A percentile compares a stretch with the other conserved stretches of the same genome.
Evolutionary conservation across 1,139 yeast genomes (phyloP).

Genomic region (Blastobotrys aristatus): DNA sequence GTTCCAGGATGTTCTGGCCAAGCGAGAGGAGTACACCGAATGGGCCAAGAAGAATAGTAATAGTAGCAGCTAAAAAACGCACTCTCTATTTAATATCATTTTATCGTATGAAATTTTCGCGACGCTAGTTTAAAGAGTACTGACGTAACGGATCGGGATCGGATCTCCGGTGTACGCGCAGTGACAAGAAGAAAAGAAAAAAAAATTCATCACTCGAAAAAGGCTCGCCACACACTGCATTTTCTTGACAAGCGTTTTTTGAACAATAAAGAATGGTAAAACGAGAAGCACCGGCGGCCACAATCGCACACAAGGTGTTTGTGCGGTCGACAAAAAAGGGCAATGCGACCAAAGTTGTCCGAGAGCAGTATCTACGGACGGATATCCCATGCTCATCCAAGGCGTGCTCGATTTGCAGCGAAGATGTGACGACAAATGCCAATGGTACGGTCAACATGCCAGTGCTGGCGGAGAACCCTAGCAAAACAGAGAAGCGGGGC

Average conservation of each 20-base stretch:
- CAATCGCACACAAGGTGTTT: constrained; percentile 71
- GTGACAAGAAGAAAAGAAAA: too few species aligned
- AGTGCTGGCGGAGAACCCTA: constrained; percentile 44
- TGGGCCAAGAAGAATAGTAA: constrained; percentile 23
- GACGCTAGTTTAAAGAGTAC: not conserved
- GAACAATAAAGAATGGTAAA: too few species aligned
- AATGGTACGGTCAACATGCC: constrained; percentile 41
- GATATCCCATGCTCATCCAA: constrained; percentile 89
- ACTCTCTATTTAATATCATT: too few species aligned
- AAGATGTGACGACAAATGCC: constrained; percentile 38
- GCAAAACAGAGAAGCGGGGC: constrained; percentile 51
- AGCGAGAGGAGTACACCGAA: constrained; percentile 28
- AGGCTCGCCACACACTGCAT: too few species aligned
- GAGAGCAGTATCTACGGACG: constrained; percentile 87
- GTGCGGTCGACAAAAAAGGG: constrained; percentile 75
- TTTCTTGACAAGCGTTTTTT: too few species aligned
- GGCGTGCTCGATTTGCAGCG: constrained; percentile 56
- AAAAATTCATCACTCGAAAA: too few species aligned
- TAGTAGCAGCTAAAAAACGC: too few species aligned
- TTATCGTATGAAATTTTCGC: too few species aligned
- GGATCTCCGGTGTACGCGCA: too few species aligned
- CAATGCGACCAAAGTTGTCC: constrained; percentile 80
- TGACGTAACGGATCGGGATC: not conserved
- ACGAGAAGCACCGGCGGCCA: constrained; percentile 1
- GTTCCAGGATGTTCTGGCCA: constrained; percentile 30